Evolutionary conservation across 495 filamentous ascomycete genomes (phyloP), one percentile per base, ranked within the genome.

Genomic region (Xylaria venustula): DNA sequence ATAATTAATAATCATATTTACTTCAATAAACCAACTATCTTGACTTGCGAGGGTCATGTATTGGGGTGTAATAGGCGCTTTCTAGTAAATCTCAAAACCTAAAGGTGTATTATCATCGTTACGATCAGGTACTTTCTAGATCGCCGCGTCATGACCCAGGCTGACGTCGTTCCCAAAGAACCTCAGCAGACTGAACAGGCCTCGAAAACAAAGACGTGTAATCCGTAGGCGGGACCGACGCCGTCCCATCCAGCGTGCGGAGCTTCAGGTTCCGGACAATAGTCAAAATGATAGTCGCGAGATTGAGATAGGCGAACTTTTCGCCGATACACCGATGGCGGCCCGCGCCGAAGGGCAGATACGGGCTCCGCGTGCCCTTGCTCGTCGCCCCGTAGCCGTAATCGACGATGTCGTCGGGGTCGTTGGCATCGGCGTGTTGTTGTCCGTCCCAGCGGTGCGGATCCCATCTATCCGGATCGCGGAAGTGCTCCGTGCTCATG

Each of bases 261-360:
- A 82, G 77, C 57, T 77, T 76, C 63, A 83, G 77, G 15, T 77
- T 51, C 47, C 77, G 72, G 30, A 83, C 77, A 64, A 85, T 57
- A 1, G 77, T 75, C 7, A 78, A 75, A 22, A 77, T 64, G 34
- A 85, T 81, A 14, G 76, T 73, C 32, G 69, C 71, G 51, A 84
- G 71, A 41, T 85, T 80, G 19, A 82, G 71, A 63, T 85, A 84
- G 32, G 81, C 81, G 55, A 83, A 85, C 51, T 81, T 77, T 67
- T 85, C 81, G 22, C 82, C 82, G 56, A 84, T 83, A 60, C 82
- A 85, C 37, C 82, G 77, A 62, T 84, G 82, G 23, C 81, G 73
- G 11, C 82, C 82, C 22, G 80, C 81, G 30, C 82, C 82, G 63
- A 84, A 84, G 12, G 81, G 81, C 48, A 83, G 73, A 64, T 84